A percentile compares a stretch with the other conserved stretches of the same genome.
Conservation (phyloP, 139 green algal genomes). For the Dunaliella primolecta region DNA sequence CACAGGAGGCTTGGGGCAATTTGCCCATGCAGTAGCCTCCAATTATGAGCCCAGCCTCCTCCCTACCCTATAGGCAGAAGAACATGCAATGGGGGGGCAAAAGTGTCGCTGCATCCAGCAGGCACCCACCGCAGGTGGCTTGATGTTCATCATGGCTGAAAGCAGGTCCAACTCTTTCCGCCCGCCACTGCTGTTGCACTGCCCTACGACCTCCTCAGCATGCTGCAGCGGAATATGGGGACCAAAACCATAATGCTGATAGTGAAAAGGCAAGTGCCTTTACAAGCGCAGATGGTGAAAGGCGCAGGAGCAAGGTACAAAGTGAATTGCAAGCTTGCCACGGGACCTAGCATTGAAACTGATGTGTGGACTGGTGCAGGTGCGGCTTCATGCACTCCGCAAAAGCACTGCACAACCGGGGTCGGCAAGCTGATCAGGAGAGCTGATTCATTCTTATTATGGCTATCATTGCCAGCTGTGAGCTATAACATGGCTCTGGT, state of each 20-base stretch:
- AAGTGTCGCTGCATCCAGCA: neutral
- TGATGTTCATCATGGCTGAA: constrained; percentile 32
- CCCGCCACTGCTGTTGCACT: neutral
- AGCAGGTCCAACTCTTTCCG: constrained; percentile 30
- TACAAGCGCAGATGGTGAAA: neutral
- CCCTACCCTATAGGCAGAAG: neutral
- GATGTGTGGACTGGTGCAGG: too few relatives aligned
- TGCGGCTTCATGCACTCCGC: too few relatives aligned
- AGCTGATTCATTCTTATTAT: too few relatives aligned
- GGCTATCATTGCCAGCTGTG: too few relatives aligned
- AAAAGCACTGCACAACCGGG: too few relatives aligned
- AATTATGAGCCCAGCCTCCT: neutral
- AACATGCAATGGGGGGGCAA: neutral
- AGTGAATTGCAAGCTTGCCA: too few relatives aligned
- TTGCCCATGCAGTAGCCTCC: neutral
- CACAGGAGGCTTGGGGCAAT: neutral
- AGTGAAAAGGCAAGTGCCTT: neutral
- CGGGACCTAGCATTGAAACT: too few relatives aligned
- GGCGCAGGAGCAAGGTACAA: too few relatives aligned
- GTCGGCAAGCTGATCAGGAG: too few relatives aligned
- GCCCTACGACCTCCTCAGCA: constrained; percentile 16
- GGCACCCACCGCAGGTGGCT: neutral
- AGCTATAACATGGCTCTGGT: too few relatives aligned
- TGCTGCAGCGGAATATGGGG: constrained; percentile 19
- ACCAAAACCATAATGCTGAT: too few relatives aligned